Conservation (phyloP, 2,329 filamentous ascomycete genomes). For the Sclerotinia subarctica region DNA sequence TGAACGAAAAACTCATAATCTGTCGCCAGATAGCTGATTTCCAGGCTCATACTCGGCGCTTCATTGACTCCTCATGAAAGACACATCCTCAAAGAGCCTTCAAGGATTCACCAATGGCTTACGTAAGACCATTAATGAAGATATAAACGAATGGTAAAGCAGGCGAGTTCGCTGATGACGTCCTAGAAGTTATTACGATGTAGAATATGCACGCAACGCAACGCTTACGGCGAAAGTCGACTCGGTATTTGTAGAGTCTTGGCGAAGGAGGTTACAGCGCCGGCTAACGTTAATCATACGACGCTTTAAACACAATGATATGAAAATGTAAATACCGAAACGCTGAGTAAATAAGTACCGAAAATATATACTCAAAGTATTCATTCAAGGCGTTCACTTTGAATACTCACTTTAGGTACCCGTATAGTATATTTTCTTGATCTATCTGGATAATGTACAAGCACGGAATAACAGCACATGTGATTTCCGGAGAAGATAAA, state of each 20-base stretch:
- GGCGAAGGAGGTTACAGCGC: background rate
- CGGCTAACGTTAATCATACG: background rate
- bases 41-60: background rate
- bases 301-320: background rate
- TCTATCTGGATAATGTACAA: background rate
- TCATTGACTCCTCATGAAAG: background rate
- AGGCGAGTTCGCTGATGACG: background rate
- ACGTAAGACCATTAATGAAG: background rate
- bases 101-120: background rate
- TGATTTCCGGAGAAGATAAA: background rate
- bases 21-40: slow-evolving; percentile 1
- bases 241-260: background rate
- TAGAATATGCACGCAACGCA: background rate
- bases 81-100: background rate
- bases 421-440: background rate
- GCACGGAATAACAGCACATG: background rate
- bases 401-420: no score
- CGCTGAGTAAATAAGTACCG: background rate
- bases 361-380: background rate
- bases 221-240: background rate
- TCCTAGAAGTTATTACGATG: background rate
- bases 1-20: background rate
- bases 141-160: background rate
- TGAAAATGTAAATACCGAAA: background rate
- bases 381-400: background rate